Evolutionary conservation across 2,329 filamentous ascomycete genomes (phyloP).

Genomic region (Dothideomycetes sp.): DNA sequence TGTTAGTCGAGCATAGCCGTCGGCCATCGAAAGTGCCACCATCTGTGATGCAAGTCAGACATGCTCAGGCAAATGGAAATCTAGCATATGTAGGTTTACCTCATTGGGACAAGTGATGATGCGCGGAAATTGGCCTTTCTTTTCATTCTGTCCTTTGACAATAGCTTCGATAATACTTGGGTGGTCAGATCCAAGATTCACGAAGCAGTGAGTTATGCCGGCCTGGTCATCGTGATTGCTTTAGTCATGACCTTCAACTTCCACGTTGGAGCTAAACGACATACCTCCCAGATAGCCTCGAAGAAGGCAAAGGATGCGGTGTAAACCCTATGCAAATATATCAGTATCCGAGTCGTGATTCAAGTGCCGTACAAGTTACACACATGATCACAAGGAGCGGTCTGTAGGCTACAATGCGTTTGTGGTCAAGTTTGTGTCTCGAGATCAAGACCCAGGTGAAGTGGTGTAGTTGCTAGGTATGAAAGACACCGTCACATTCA

Average conservation of each 20-base stretch:
- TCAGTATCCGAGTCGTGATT: slow-evolving; percentile 2
- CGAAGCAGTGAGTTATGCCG: slow-evolving; percentile 49
- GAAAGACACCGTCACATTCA: no score
- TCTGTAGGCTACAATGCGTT: no score
- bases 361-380: background rate
- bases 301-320: slow-evolving; percentile 76
- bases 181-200: slow-evolving; percentile 61
- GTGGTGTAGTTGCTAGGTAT: no score
- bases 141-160: slow-evolving; percentile 62
- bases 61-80: slow-evolving; percentile 10
- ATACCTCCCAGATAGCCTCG: slow-evolving; percentile 63
- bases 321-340: slow-evolving; percentile 38
- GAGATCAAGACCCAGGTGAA: no score
- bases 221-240: slow-evolving; percentile 29
- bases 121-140: slow-evolving; percentile 52
- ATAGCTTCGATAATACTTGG: slow-evolving; percentile 73
- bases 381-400: slow-evolving; percentile 4
- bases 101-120: slow-evolving; percentile 76
- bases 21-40: slow-evolving; percentile 76
- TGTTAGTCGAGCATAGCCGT: slow-evolving; percentile 65
- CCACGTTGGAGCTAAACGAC: slow-evolving; percentile 7
- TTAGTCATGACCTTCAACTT: no score
- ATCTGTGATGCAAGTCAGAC: slow-evolving; percentile 41
- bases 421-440: no score
- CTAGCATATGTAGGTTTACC: slow-evolving; percentile 31